These are phyloP conservation scores for Neltuma alba DNA, from an alignment of 306 rosid species.

Conservation along the genomic window DNA sequence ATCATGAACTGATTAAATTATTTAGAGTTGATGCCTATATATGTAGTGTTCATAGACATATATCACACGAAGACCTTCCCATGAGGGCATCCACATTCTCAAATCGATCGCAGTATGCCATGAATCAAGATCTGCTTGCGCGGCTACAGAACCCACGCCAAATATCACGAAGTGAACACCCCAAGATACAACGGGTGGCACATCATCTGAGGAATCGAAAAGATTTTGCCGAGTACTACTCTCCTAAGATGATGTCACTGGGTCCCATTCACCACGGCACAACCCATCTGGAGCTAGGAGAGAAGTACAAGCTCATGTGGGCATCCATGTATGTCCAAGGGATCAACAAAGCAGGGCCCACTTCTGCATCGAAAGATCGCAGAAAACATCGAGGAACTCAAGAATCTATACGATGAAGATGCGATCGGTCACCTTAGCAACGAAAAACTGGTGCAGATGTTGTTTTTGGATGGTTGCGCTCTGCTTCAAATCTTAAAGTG, in stretches of 20 bases:
- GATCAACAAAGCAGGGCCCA: not conserved
- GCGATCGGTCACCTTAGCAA: not conserved
- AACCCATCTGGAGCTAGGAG: not conserved
- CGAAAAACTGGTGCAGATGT: not conserved
- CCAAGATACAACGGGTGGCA: slow-evolving; percentile 36
- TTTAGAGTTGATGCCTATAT: no score
- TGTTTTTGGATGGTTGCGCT: slow-evolving; percentile 2
- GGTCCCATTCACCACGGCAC: slow-evolving; percentile 34
- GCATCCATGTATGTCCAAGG: not conserved
- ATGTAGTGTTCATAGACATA: not conserved
- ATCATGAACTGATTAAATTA: no score
- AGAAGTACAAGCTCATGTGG: slow-evolving; percentile 19
- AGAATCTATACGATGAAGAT: not conserved
- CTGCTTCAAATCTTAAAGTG: not conserved
- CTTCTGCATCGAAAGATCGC: not conserved
- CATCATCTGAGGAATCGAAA: not conserved
- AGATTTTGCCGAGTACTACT: not conserved
- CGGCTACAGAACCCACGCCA: not conserved
- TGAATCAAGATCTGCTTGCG: not conserved
- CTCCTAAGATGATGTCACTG: not conserved
- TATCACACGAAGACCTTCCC: not conserved
- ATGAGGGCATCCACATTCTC: not conserved
- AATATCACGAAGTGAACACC: not conserved
- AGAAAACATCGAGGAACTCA: not conserved
- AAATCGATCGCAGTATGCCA: not conserved